These are phyloP conservation scores for Cladosporium sp. DNA, from an alignment of 2,329 filamentous ascomycete genomes.

Conservation along the genomic window DNA sequence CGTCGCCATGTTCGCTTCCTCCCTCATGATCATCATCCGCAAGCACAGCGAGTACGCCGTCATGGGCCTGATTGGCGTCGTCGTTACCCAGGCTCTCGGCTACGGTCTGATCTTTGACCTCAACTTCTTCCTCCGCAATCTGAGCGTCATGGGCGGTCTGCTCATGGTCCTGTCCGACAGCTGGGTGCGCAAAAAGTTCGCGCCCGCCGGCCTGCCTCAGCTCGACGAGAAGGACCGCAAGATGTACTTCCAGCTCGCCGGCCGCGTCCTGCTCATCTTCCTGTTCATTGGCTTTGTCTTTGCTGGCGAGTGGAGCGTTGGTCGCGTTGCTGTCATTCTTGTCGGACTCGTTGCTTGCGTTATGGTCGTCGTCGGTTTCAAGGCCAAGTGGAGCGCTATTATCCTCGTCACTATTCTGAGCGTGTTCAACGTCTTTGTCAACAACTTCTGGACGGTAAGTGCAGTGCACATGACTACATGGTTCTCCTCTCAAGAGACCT, in stretches of 20 bases:
- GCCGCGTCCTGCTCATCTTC: constrained; percentile 93
- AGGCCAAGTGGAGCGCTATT: constrained; percentile 97
- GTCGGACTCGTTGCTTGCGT: constrained; percentile 87
- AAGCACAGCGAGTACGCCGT: constrained; percentile 94
- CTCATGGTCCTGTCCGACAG: constrained; percentile 98
- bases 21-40: constrained; percentile 80
- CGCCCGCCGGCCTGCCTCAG: constrained; percentile 86
- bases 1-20: constrained; percentile 78
- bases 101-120: constrained; percentile 98
- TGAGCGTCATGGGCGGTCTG: constrained; percentile 93
- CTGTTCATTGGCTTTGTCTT: constrained; percentile 96
- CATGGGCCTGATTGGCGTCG: constrained; percentile 80
- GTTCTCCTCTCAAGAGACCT: constrained; percentile 23
- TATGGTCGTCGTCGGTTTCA: constrained; percentile 99
- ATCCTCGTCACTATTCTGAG: constrained; percentile 93
- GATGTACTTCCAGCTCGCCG: constrained; percentile 99
- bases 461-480: neutral
- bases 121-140: constrained; percentile 99
- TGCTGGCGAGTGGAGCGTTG: constrained; percentile 86
- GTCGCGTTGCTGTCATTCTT: constrained; percentile 77
- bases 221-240: constrained; percentile 99
- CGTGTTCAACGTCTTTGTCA: constrained; percentile 93
- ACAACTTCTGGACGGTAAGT: constrained; percentile 99
- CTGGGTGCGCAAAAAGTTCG: constrained; percentile 96
- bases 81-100: constrained; percentile 87